Percentiles rank a stretch among this genome's conserved stretches.
These are phyloP conservation scores for Nakazawaea populi DNA, from an alignment of 805 yeast genomes.

Conservation along the genomic window DNA sequence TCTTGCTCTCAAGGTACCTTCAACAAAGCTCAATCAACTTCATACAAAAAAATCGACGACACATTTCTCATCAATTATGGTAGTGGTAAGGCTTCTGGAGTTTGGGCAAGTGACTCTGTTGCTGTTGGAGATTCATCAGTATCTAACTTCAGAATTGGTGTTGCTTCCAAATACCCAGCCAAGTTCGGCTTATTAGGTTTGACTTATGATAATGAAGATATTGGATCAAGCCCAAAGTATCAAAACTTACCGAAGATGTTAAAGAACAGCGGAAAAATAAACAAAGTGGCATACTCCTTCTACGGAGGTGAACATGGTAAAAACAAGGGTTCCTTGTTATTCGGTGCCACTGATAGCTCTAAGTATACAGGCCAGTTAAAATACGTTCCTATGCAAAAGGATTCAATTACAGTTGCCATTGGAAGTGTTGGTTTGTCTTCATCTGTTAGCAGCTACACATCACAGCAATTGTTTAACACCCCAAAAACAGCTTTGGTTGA, in stretches of 20 bases:
- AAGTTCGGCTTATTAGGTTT: conserved; percentile 7
- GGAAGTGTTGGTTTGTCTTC: conserved; percentile 6
- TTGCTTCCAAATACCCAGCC: conserved; percentile 1
- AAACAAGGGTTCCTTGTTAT: conserved; percentile 29
- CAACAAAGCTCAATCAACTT: conserved; percentile 14
- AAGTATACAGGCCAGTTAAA: conserved; percentile 31
- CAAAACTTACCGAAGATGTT: conserved; percentile 23
- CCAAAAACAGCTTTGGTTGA: conserved; percentile 37
- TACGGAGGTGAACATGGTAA: conserved; percentile 33
- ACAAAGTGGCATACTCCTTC: conserved; percentile 38
- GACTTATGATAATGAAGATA: conserved; percentile 8
- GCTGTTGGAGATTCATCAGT: conserved; percentile 12
- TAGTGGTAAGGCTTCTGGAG: conserved; percentile 21
- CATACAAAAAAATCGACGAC: conserved; percentile 12
- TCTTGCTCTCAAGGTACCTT: conserved; percentile 15
- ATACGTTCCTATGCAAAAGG: conserved; percentile 22
- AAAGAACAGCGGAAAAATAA: conserved; percentile 34
- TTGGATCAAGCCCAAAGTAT: conserved; percentile 10
- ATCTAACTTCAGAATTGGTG: conserved; percentile 1
- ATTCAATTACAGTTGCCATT: conserved; percentile 2
- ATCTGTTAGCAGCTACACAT: background rate
- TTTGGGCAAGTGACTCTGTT: conserved; percentile 20
- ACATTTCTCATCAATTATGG: conserved; percentile 18
- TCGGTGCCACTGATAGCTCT: conserved; percentile 39
- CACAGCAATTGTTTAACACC: background rate